These are phyloP conservation scores for Backusella liffmaniae DNA, from an alignment of 192 early-diverging fungal species.

Conservation along the genomic window DNA sequence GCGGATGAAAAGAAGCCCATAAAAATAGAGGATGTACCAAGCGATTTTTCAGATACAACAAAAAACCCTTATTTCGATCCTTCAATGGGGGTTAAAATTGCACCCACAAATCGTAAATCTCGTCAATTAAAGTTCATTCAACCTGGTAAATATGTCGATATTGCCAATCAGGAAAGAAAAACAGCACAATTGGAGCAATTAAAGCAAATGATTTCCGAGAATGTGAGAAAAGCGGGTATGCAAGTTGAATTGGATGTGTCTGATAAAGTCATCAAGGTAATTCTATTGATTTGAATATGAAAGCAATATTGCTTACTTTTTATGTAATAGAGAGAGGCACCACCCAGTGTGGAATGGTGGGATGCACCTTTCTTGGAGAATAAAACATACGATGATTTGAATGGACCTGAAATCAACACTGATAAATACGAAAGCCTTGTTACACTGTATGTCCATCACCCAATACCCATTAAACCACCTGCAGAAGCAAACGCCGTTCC, in stretches of 20 bases:
- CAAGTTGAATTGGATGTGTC: slow-evolving; percentile 70
- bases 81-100: slow-evolving; percentile 43
- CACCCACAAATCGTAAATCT: slow-evolving; percentile 41
- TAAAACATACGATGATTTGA: slow-evolving; percentile 66
- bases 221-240: slow-evolving; percentile 72
- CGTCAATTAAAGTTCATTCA: slow-evolving; percentile 76
- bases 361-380: slow-evolving; percentile 80
- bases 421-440: slow-evolving; percentile 53
- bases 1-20: slow-evolving; percentile 50
- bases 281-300: too few species aligned
- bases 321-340: slow-evolving; percentile 55
- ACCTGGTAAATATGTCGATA: slow-evolving; percentile 77
- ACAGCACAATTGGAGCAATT: slow-evolving; percentile 72
- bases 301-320: neutral
- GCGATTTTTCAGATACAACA: slow-evolving; percentile 58
- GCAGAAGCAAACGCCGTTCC: slow-evolving; percentile 56
- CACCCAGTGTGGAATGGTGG: slow-evolving; percentile 96
- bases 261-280: slow-evolving; percentile 63
- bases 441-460: slow-evolving; percentile 81
- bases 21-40: slow-evolving; percentile 47
- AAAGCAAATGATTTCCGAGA: slow-evolving; percentile 71
- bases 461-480: slow-evolving; percentile 78
- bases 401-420: slow-evolving; percentile 37
- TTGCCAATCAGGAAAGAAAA: slow-evolving; percentile 80
- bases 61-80: slow-evolving; percentile 93